Evolutionary conservation across 108 stramenopile species (phyloP), one percentile per base, ranked within the genome.

Genomic region (Epipyxis sp.): DNA sequence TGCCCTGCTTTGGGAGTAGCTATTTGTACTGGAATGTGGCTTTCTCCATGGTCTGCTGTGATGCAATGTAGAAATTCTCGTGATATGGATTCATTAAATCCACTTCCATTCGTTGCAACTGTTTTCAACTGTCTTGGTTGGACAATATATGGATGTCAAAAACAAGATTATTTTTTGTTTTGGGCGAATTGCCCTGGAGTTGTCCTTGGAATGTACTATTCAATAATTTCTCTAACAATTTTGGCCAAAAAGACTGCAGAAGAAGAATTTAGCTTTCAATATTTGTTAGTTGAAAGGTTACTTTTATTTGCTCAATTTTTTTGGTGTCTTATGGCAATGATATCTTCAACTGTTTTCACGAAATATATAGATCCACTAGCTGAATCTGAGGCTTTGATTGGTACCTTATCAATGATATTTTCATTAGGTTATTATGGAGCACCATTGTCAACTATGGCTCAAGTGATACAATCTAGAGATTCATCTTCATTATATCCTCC

Each of bases 81-180:
- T 35, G 61, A 65, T 37, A 6, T 65, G 61, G 61, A 32, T 32
- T 6, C 3, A 13, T 6, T 25, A 3, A 65, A 65, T 65, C 61
- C 61, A 10, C 27, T 65, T 65, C 61, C 61, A 3, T 65, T 65
- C 25, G 35, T 37, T 10, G 25, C 25, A 16, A 65, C 35, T 37
- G 35, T 65, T 37, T 10, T 37, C 61, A 65, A 65, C 61, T 65
- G 61, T 37, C 20, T 65, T 32, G 61, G 61, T 32, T 65, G 61
- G 61, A 13, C 34, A 35, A 35, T 37, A 10, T 65, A 65, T 37
- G 61, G 61, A 29, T 65, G 35, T 25, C 35, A 32, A 16, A 65
- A 65, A 32, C 20, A 65, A 25, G 61, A 65, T 25, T 37, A 65
- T 37, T 65, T 65, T 32, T 6, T 65, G 10, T 65, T 65, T 37